Conservation (phyloP, 1,284 basidiomycete species). For the Salmacisia buchloeana region DNA sequence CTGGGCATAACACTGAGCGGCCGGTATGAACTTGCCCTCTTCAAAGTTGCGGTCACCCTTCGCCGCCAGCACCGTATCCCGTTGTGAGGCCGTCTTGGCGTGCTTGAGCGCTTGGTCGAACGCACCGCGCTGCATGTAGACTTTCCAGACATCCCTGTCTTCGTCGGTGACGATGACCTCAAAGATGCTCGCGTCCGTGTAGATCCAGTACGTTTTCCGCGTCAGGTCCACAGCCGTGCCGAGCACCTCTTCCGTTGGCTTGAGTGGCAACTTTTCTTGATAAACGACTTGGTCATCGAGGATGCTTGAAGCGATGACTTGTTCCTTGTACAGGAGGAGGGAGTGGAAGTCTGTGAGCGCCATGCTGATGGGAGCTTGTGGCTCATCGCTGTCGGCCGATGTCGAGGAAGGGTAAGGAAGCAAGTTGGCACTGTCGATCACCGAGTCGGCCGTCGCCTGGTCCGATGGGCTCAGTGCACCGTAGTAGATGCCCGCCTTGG, state of each 20-base stretch:
- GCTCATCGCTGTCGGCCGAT: constrained; percentile 15
- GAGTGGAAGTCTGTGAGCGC: constrained; percentile 88
- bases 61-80: constrained; percentile 73
- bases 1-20: constrained; percentile 78
- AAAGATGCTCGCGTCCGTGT: constrained; percentile 80
- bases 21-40: constrained; percentile 76
- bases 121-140: constrained; percentile 72
- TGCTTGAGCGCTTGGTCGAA: constrained; percentile 73
- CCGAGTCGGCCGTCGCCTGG: constrained; percentile 58
- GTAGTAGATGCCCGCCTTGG: constrained; percentile 41
- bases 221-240: constrained; percentile 63
- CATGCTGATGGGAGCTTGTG: constrained; percentile 59
- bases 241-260: constrained; percentile 34
- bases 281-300: constrained; percentile 77
- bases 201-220: constrained; percentile 88
- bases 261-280: constrained; percentile 60
- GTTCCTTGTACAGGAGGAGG: constrained; percentile 74
- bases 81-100: constrained; percentile 76
- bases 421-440: constrained; percentile 65
- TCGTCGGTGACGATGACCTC: constrained; percentile 83
- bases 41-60: constrained; percentile 82
- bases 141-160: constrained; percentile 88
- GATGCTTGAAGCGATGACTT: constrained; percentile 42
- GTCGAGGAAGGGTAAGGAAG: constrained; percentile 45
- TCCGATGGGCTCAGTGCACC: constrained; percentile 49